A percentile compares a stretch with the other conserved stretches of the same genome.
These are phyloP conservation scores for Leccinum fibrillosum DNA, from an alignment of 768 basidiomycete genomes.

Conservation along the genomic window DNA sequence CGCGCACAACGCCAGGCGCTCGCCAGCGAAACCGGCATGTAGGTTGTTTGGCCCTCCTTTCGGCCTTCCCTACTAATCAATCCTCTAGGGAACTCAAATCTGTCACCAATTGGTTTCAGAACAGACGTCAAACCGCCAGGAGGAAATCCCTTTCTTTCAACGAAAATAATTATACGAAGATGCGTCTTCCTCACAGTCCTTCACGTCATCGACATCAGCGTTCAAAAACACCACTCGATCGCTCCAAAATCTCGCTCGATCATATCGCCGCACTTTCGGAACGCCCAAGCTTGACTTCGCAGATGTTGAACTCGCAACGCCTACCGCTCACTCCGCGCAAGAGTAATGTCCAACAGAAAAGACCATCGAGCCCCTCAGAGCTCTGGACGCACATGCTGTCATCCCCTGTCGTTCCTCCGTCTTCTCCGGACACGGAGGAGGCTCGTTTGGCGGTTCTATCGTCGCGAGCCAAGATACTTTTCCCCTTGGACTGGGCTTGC, in stretches of 20 bases:
- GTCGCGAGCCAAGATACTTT: slow-evolving; percentile 39
- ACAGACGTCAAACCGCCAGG: slow-evolving; percentile 58
- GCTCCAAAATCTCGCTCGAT: slow-evolving; percentile 31
- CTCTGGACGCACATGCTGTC: slow-evolving; percentile 32
- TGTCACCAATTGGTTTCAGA: slow-evolving; percentile 81
- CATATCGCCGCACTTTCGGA: slow-evolving; percentile 29
- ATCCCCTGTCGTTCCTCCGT: slow-evolving; percentile 21
- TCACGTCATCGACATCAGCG: slow-evolving; percentile 4
- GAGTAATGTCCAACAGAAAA: slow-evolving; percentile 5
- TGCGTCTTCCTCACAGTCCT: slow-evolving; percentile 3
- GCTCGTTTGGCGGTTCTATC: slow-evolving; percentile 24
- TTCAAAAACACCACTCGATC: slow-evolving; percentile 17
- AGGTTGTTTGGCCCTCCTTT: neutral
- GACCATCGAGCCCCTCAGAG: slow-evolving; percentile 14
- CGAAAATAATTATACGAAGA: slow-evolving; percentile 23
- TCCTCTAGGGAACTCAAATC: slow-evolving; percentile 57
- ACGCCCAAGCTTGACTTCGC: slow-evolving; percentile 21
- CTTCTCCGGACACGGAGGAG: slow-evolving; percentile 22
- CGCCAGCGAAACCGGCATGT: slow-evolving; percentile 40
- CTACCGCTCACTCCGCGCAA: slow-evolving; percentile 30
- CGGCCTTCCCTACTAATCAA: slow-evolving; percentile 8
- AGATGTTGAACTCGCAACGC: slow-evolving; percentile 2
- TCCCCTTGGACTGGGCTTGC: slow-evolving; percentile 75
- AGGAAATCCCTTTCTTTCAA: slow-evolving; percentile 19
- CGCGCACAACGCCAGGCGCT: slow-evolving; percentile 40